Percentiles rank a stretch among this genome's conserved stretches.
Evolutionary conservation across 108 stramenopile species (phyloP).

Genomic region (Cyclostephanos invisitatus): DNA sequence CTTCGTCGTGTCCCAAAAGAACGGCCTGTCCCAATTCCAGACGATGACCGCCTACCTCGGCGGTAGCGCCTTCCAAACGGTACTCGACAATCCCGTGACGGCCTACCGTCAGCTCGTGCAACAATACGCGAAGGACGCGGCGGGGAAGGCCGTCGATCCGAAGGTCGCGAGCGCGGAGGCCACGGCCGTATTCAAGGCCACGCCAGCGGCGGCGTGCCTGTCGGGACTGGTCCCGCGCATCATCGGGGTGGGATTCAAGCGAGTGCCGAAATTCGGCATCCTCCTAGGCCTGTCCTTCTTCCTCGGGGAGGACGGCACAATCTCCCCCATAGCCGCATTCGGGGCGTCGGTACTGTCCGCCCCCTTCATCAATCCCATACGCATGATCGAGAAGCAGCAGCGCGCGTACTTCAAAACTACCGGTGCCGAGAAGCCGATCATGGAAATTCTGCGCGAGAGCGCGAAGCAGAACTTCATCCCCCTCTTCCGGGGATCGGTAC

Average conservation of each 20-base stretch:
- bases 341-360: conserved; percentile 84
- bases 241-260: conserved; percentile 93
- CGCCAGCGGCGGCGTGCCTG: conserved; percentile 76
- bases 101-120: conserved; percentile 93
- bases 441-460: conserved; percentile 81
- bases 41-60: conserved; percentile 92
- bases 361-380: conserved; percentile 92
- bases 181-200: conserved; percentile 78
- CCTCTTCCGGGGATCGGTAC: conserved; percentile 90
- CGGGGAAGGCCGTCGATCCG: conserved; percentile 86
- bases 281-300: conserved; percentile 87
- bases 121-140: conserved; percentile 89
- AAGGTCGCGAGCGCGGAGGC: conserved; percentile 81
- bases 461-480: conserved; percentile 82
- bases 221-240: conserved; percentile 85
- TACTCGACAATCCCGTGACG: conserved; percentile 91
- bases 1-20: conserved; percentile 79
- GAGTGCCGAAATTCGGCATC: conserved; percentile 91
- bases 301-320: conserved; percentile 80
- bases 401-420: conserved; percentile 89
- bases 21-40: conserved; percentile 88
- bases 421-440: conserved; percentile 82
- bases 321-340: conserved; percentile 75
- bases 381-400: conserved; percentile 96
- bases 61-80: conserved; percentile 87